Evolutionary conservation across 768 basidiomycete species (phyloP), one percentile per base, ranked within the genome.

Genomic region (Phylloporus sp.): DNA sequence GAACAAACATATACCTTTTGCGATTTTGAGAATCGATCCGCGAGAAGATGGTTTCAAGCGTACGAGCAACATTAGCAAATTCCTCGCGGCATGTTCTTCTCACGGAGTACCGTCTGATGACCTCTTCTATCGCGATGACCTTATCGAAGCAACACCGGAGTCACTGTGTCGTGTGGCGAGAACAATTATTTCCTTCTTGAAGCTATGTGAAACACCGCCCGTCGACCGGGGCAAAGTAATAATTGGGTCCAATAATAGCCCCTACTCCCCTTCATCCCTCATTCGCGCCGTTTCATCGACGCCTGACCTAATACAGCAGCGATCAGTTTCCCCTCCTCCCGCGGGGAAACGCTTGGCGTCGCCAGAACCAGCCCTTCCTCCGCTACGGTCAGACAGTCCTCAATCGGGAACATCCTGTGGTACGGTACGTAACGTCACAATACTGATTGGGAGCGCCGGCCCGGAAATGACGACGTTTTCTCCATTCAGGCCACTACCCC

Each of bases 51-150:
- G 87, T 28, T 73, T 83, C 62, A 70, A 79, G 61, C 79, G 83
- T 51, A 79, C 80, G 3, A 78, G 80, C 32, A 94, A 94, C 61
- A 75, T 88, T 22, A 83, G 86, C 34, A 85, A 82, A 66, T 93
- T 92, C 63, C 75, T 91, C 28, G 85, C 86, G 4, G 81, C 86
- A 1, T 90, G 85, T 55, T 77, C 85, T 24, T 79, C 81, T 35
- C 80, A 84, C 57, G 86, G 85, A 4, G 69, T 91, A 23, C 63
- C 76, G 34, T 68, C 78, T 23, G 80, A 83, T 49, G 85, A 85
- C 52, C 68, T 88, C 38, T 88, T 91, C 63, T 75, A 78, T 39
- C 75, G 76, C 4, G 84, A 88, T 59, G 87, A 89, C 64, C 73
- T 91, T 43, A 77, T 80, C 22, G 80, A 85, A 59, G 76, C 72